phyloP scores from a whole-genome alignment of 306 rosid genomes.

The Trichosanthes cucumerina region DNA sequence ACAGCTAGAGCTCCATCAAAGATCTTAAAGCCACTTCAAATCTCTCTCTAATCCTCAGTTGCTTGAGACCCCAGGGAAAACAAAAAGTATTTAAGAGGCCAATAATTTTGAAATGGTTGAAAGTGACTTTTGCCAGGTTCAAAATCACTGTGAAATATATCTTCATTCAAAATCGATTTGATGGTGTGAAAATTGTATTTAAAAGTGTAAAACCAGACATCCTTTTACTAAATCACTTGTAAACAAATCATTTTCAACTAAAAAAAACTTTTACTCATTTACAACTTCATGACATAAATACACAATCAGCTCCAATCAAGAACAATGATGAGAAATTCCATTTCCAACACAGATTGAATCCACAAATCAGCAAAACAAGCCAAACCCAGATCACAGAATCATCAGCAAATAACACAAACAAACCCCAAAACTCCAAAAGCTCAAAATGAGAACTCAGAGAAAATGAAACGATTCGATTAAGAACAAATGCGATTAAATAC shows the following conservation, averaged over 20 bases:
- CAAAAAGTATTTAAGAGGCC: neutral
- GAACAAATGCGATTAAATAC: neutral
- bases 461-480: neutral
- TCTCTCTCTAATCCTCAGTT: neutral
- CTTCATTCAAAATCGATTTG: neutral
- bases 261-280: neutral
- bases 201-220: too few species aligned
- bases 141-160: too few species aligned
- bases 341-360: neutral
- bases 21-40: neutral
- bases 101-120: neutral
- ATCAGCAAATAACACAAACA: neutral
- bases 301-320: neutral
- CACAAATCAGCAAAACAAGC: constrained; percentile 1
- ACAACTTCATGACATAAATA: neutral
- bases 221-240: too few species aligned
- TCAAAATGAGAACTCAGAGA: neutral
- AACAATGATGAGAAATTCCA: neutral
- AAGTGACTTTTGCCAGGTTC: neutral
- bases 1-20: neutral
- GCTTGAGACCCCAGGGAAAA: neutral
- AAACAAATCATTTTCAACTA: too few species aligned
- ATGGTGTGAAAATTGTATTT: too few species aligned
- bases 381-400: constrained; percentile 5
- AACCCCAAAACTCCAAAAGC: neutral